Conservation (phyloP, 208 protist species). For the Novymonas esmeraldas region DNA sequence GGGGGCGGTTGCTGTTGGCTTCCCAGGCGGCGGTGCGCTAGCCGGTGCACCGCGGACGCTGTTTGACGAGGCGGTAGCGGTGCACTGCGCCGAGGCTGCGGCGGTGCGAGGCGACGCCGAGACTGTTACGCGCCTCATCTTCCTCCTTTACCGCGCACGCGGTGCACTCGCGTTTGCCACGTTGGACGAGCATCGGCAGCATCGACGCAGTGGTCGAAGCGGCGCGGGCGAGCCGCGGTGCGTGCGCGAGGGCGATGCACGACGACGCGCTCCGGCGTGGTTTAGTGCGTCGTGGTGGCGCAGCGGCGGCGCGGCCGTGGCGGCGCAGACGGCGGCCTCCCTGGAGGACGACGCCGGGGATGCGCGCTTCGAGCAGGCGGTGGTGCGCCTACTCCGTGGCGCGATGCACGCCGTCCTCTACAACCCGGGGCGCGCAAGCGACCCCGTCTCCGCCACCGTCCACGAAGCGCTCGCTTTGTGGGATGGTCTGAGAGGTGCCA, state of each 20-base stretch:
- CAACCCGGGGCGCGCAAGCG: conserved; percentile 12
- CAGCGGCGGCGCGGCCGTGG: not conserved
- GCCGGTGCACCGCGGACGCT: conserved; percentile 1
- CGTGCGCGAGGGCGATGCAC: not conserved
- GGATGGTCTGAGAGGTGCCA: conserved; percentile 34
- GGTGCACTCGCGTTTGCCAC: conserved; percentile 37
- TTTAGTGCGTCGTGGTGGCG: conserved; percentile 5
- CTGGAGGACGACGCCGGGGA: conserved; percentile 11
- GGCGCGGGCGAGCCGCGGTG: not conserved
- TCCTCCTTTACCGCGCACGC: conserved; percentile 59
- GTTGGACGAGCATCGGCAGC: conserved; percentile 28
- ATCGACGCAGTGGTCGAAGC: conserved; percentile 2
- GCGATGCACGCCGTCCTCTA: conserved; percentile 52
- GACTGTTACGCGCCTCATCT: conserved; percentile 67
- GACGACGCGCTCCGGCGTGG: conserved; percentile 8
- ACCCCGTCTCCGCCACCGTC: conserved; percentile 13
- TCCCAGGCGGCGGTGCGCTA: not conserved
- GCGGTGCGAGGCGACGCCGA: conserved; percentile 59
- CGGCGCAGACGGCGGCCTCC: not conserved
- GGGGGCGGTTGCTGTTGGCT: not conserved
- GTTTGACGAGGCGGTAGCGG: conserved; percentile 51
- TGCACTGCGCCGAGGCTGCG: conserved; percentile 64
- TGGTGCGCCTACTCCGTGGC: conserved; percentile 57
- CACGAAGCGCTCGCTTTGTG: conserved; percentile 47
- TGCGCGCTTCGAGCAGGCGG: conserved; percentile 39